These are phyloP conservation scores for Liquidambar formosana DNA, from an alignment of 164 flowering plant species.

Conservation along the genomic window DNA sequence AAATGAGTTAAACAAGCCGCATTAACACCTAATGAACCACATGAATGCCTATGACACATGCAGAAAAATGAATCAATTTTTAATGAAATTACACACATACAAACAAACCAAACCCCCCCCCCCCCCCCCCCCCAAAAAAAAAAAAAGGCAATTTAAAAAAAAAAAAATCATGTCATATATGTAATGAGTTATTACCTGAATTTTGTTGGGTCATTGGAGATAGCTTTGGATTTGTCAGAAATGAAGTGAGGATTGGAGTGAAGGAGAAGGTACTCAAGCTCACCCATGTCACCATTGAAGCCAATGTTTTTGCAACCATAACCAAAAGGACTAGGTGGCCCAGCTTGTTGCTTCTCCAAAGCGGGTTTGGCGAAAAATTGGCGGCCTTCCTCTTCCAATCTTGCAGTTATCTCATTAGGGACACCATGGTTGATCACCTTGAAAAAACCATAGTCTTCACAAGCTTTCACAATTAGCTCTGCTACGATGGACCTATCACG, in stretches of 20 bases:
- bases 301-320: slow-evolving; percentile 61
- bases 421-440: slow-evolving; percentile 59
- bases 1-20: too few species aligned
- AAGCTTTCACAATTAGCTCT: slow-evolving; percentile 38
- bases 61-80: background rate
- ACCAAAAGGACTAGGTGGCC: slow-evolving; percentile 46
- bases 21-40: too few species aligned
- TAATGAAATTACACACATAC: too few species aligned
- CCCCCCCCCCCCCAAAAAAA: too few species aligned
- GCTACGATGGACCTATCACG: slow-evolving; percentile 13
- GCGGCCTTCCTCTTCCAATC: slow-evolving; percentile 40
- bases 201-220: slow-evolving; percentile 34
- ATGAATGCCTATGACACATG: too few species aligned
- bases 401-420: slow-evolving; percentile 20
- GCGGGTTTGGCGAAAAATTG: slow-evolving; percentile 40
- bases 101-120: too few species aligned
- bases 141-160: background rate
- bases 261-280: slow-evolving; percentile 54
- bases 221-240: slow-evolving; percentile 26
- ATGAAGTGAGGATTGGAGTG: slow-evolving; percentile 31
- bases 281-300: slow-evolving; percentile 51
- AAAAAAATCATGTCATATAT: background rate
- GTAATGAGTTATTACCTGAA: slow-evolving; percentile 40
- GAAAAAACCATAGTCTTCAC: slow-evolving; percentile 63
- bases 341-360: slow-evolving; percentile 40